phyloP scores from a whole-genome alignment of 306 rosid species.

The Vigna mungo region DNA sequence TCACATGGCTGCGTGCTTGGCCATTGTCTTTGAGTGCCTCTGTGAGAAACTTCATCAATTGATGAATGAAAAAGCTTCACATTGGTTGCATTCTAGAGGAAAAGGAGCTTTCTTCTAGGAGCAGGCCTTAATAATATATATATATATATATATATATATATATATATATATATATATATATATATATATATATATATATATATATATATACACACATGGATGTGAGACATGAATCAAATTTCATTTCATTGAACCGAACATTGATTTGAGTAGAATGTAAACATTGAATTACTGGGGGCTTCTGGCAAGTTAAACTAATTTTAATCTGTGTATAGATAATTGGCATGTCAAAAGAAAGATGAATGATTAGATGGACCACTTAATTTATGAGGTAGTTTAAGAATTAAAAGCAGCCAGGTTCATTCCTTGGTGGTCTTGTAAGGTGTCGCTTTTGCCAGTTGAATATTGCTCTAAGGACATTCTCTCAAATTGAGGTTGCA shows the following conservation, averaged over 20 bases:
- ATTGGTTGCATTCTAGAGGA: slow-evolving; percentile 8
- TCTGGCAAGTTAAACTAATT: slow-evolving; percentile 7
- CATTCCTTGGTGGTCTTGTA: slow-evolving; percentile 43
- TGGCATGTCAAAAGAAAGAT: slow-evolving; percentile 18
- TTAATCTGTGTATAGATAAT: background rate
- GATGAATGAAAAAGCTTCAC: background rate
- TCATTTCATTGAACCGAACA: background rate
- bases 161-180: too few species aligned
- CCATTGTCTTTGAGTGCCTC: slow-evolving; percentile 2
- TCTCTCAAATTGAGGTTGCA: slow-evolving; percentile 47
- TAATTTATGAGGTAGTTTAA: slow-evolving; percentile 51
- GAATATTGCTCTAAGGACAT: slow-evolving; percentile 56
- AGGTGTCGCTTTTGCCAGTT: slow-evolving; percentile 38
- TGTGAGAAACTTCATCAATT: slow-evolving; percentile 18
- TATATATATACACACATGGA: background rate
- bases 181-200: too few species aligned
- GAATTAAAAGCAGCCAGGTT: slow-evolving; percentile 51
- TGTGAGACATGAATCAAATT: slow-evolving; percentile 11
- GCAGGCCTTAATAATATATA: too few species aligned
- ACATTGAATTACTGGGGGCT: background rate
- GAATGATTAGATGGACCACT: slow-evolving; percentile 49
- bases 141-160: too few species aligned
- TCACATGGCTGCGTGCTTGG: slow-evolving; percentile 42
- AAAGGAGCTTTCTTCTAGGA: too few species aligned
- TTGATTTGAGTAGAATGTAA: slow-evolving; percentile 18